Evolutionary conservation across 306 rosid genomes (phyloP).

Genomic region (Mimosa pudica): DNA sequence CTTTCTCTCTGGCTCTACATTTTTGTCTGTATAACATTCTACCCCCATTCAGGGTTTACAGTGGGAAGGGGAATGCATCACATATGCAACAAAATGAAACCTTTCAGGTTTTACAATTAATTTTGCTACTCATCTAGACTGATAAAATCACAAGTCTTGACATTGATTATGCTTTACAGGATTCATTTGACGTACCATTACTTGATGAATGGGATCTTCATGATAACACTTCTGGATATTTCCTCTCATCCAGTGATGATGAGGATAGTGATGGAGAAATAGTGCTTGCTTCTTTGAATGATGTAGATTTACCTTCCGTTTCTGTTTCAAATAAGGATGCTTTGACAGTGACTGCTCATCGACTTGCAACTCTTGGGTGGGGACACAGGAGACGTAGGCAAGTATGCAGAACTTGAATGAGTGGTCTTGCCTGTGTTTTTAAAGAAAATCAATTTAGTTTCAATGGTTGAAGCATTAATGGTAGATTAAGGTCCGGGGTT

Average conservation of each 20-base stretch:
- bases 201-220: constrained; percentile 59
- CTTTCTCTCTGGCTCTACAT: neutral
- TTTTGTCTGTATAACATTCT: constrained; percentile 5
- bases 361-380: constrained; percentile 66
- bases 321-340: constrained; percentile 59
- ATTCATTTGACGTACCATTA: constrained; percentile 55
- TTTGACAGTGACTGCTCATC: constrained; percentile 65
- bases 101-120: constrained; percentile 12
- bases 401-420: constrained; percentile 43
- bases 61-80: constrained; percentile 14
- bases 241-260: constrained; percentile 67
- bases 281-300: constrained; percentile 54
- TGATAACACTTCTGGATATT: constrained; percentile 45
- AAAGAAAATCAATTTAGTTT: constrained; percentile 3
- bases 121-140: neutral
- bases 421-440: neutral
- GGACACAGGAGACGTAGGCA: constrained; percentile 65
- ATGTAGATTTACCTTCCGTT: constrained; percentile 74
- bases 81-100: constrained; percentile 3
- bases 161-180: constrained; percentile 45
- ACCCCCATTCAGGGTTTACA: constrained; percentile 15
- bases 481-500: neutral
- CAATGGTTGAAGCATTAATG: constrained; percentile 25
- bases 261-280: constrained; percentile 75
- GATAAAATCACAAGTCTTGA: constrained; percentile 7